Conservation (phyloP, 768 basidiomycete genomes). For the Pleurotus eryngii region DNA sequence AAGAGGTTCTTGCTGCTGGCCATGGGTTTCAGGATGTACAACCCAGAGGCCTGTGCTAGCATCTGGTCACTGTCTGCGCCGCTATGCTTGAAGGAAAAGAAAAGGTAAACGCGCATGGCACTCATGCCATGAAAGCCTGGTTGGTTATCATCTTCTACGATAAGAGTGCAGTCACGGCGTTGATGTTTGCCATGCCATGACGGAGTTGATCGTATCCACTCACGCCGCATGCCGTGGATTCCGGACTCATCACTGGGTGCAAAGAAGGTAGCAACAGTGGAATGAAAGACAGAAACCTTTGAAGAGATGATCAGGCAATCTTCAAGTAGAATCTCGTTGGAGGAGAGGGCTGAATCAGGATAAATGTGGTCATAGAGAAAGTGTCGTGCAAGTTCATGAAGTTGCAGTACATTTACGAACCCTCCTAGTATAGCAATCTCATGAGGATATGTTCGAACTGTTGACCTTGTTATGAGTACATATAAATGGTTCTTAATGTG, state of each 20-base stretch:
- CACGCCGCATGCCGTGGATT: conserved; percentile 22
- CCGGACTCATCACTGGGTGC: conserved; percentile 26
- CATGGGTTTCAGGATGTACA: conserved; percentile 13
- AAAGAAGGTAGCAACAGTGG: conserved; percentile 17
- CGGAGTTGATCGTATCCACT: conserved; percentile 19
- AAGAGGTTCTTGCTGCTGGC: conserved; percentile 4
- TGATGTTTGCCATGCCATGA: conserved; percentile 17
- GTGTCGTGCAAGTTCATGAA: conserved; percentile 17
- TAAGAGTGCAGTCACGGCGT: conserved; percentile 20
- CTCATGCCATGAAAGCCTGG: conserved; percentile 18
- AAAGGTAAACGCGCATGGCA: conserved; percentile 17
- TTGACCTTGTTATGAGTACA: background rate
- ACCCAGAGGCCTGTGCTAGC: conserved; percentile 22
- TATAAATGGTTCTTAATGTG: no score
- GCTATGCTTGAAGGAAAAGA: conserved; percentile 20
- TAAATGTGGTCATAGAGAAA: conserved; percentile 24
- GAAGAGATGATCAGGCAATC: background rate
- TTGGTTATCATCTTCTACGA: conserved; percentile 11
- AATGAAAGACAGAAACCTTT: conserved; percentile 9
- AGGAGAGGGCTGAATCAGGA: conserved; percentile 1
- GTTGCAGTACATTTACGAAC: conserved; percentile 14
- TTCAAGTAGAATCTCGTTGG: background rate
- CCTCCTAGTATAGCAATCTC: conserved; percentile 10
- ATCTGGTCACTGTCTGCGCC: conserved; percentile 13
- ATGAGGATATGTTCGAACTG: conserved; percentile 9